Evolutionary conservation across 768 basidiomycete species (phyloP), one percentile per base, ranked within the genome.

Genomic region (Lactifluus hygrophoroides): DNA sequence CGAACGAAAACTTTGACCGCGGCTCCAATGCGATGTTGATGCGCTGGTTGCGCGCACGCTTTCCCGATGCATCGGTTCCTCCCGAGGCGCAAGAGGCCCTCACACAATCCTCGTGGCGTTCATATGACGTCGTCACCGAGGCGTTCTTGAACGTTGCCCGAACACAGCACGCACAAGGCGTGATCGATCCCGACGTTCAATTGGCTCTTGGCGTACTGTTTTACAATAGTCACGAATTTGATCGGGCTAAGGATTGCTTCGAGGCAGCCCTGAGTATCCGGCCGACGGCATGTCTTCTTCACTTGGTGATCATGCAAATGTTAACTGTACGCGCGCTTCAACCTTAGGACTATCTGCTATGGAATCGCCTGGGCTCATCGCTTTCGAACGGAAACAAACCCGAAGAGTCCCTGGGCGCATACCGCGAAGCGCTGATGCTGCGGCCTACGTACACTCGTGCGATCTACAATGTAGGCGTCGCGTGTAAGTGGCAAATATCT

Each of bases 381-480:
- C 77, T 99, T 25, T 95, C 94, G 6, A 99, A 99, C 69, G 93
- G 91, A 0, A 90, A 82, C 64, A 88, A 90, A 61, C 93, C 96
- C 0, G 96, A 98, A 70, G 92, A 94, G 69, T 94, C 95, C 3
- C 73, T 93, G 9, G 88, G 87, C 16, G 89, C 87, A 14, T 96
- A 99, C 69, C 80, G 89, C 58, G 85, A 94, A 69, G 96, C 96
- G 0, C 77, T 99, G 25, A 85, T 84, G 66, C 74, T 97, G 47
- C 82, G 93, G 38, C 96, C 96, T 27, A 94, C 93, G 0, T 99
- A 96, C 70, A 98, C 96, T 1, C 85, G 96, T 11, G 96, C 94
- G 10, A 90, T 97, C 23, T 97, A 95, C 69, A 99, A 99, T 66
- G 90, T 99, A 35, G 96, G 94, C 44, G 96, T 99, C 27, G 94